Evolutionary conservation across 148 eudicot genomes (phyloP), one percentile per base, ranked within the genome.

Genomic region (Dysphania ambrosioides): DNA sequence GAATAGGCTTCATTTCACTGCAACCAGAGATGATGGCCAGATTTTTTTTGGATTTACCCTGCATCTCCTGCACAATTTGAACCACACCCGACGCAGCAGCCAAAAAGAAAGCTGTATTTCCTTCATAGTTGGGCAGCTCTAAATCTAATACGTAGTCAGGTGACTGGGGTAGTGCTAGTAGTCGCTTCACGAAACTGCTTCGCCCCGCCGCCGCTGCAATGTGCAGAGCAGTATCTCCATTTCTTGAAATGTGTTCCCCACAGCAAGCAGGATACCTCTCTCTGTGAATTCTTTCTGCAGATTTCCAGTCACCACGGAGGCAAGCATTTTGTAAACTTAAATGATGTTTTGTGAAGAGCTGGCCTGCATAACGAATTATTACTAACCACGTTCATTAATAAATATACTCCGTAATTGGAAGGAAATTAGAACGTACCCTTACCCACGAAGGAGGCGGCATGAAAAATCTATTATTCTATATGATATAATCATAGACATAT

Each of bases 31-130:
- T 42, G 11, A 4, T 41, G 5, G 59, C 69, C 35, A 73, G 27
- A n/a, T n/a, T n/a, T n/a, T n/a, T 2, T 62, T 7, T 0, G 34
- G n/a, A 5, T 63, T 44, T 18, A 0, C 9, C 16, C 13, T 41
- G 49, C 69, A 73, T 62, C 4, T 44, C 41, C 59, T 29, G 36
- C 24, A 51, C 76, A 5, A 73, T 62, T 10, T 64, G 41, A 44
- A 73, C 24, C 6, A 23, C 29, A 9, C 76, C 76, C 18, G 76
- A 73, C 23, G 69, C 76, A 42, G 76, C 76, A 26, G 76, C 76
- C 36, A 73, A 0, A 19, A 53, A 58, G 24, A 72, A 60, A 0
- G 76, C 76, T 1, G 76, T 73, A n/a, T 73, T 73, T 18, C 35
- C 76, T 24, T 12, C 7, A 1, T 11, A 13, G 40, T 61, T 73